These are phyloP conservation scores for Brassica rapa DNA, from an alignment of 345 rosid species.

Conservation along the genomic window DNA sequence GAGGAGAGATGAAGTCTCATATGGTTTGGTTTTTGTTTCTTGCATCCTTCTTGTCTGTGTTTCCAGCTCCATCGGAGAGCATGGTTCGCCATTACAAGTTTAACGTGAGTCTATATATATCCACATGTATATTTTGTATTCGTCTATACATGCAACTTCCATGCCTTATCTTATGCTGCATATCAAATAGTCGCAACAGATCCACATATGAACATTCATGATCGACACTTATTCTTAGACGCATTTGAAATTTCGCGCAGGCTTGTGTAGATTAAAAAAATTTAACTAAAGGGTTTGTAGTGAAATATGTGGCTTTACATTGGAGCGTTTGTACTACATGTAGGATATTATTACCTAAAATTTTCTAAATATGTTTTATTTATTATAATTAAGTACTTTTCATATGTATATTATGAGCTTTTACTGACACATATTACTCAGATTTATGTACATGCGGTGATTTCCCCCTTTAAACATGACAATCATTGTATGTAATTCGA, in stretches of 20 bases:
- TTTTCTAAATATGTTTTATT: background rate
- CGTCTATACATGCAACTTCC: background rate
- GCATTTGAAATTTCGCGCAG: background rate
- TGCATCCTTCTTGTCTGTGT: constrained; percentile 42
- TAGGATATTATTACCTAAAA: background rate
- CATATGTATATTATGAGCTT: too few relatives aligned
- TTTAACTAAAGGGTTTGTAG: too few relatives aligned
- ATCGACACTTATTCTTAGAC: background rate
- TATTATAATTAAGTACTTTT: background rate
- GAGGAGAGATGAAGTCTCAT: constrained; percentile 26
- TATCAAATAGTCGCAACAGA: background rate
- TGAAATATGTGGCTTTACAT: background rate
- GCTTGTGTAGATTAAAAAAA: background rate
- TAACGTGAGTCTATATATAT: constrained; percentile 49
- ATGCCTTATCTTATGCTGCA: background rate
- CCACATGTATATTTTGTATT: background rate
- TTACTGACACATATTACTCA: background rate
- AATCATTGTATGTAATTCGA: background rate
- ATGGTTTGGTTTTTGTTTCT: constrained; percentile 47
- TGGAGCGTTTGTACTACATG: constrained; percentile 1
- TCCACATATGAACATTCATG: background rate
- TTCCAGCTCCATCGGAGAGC: constrained; percentile 53
- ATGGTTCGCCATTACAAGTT: constrained; percentile 70
- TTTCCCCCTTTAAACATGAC: background rate
- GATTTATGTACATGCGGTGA: background rate